A percentile compares a stretch with the other conserved stretches of the same genome.
These are phyloP conservation scores for Taphrina deformans DNA, from an alignment of 1,139 yeast species.

Conservation along the genomic window DNA sequence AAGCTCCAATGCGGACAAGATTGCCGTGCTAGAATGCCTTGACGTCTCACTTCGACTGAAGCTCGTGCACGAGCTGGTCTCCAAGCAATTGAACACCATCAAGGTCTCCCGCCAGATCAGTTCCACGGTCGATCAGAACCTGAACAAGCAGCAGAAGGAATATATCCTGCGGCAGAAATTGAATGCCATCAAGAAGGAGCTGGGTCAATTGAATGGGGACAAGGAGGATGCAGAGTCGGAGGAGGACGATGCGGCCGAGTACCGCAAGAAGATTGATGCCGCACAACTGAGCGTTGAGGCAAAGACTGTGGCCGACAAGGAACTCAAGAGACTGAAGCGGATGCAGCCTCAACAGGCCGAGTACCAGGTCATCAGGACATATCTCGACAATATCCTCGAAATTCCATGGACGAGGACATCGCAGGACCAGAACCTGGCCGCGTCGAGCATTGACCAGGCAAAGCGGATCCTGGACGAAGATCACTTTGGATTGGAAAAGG, in stretches of 20 bases:
- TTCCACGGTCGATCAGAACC: conserved; percentile 39
- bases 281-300: conserved; percentile 44
- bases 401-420: conserved; percentile 52
- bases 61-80: conserved; percentile 41
- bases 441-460: conserved; percentile 58
- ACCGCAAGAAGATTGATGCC: conserved; percentile 42
- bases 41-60: conserved; percentile 42
- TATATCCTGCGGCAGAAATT: conserved; percentile 42
- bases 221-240: conserved; percentile 42
- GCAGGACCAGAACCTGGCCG: conserved; percentile 43
- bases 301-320: conserved; percentile 57
- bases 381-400: conserved; percentile 68
- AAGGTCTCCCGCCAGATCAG: conserved; percentile 41
- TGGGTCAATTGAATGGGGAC: conserved; percentile 41
- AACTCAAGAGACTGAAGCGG: conserved; percentile 60
- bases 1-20: conserved; percentile 43
- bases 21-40: conserved; percentile 43
- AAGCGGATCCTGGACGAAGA: conserved; percentile 66
- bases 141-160: conserved; percentile 42
- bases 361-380: conserved; percentile 69
- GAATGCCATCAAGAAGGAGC: conserved; percentile 42
- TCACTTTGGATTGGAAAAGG: conserved; percentile 79
- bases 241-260: conserved; percentile 45
- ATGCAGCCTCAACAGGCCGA: conserved; percentile 71
- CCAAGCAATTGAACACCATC: conserved; percentile 38